Conservation (phyloP, 2,329 filamentous ascomycete species). For the Exophiala sp. region DNA sequence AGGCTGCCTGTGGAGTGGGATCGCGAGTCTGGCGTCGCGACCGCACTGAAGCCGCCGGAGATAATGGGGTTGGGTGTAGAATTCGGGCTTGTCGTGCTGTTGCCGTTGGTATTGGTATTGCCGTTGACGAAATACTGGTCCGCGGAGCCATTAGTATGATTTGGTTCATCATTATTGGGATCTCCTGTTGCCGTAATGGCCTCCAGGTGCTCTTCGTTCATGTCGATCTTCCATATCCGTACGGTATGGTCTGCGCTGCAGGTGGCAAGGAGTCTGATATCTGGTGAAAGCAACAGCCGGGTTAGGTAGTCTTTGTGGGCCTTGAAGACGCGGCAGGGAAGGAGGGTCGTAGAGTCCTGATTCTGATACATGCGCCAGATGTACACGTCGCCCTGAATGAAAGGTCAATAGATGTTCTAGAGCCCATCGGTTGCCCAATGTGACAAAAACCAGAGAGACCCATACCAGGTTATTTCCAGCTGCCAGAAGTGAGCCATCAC, state of each 20-base stretch:
- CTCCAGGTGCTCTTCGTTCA: conserved; percentile 46
- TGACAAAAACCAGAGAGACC: no score
- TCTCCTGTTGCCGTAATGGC: conserved; percentile 13
- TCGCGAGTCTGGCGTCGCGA: conserved; percentile 8
- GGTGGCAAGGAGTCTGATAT: conserved; percentile 89
- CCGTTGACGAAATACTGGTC: background rate
- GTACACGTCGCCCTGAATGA: conserved; percentile 78
- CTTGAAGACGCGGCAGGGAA: conserved; percentile 81
- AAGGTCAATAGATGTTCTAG: background rate
- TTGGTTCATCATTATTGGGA: background rate
- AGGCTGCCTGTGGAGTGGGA: conserved; percentile 13
- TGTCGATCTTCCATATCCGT: conserved; percentile 91
- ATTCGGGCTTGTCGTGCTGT: background rate
- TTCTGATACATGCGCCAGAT: conserved; percentile 90
- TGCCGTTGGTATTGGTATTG: background rate
- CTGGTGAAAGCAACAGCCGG: conserved; percentile 81
- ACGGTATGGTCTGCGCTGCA: conserved; percentile 92
- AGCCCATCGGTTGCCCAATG: no score
- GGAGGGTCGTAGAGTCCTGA: conserved; percentile 72
- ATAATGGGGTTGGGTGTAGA: conserved; percentile 5
- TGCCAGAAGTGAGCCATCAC: conserved; percentile 84
- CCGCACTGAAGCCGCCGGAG: background rate
- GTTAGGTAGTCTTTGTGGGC: conserved; percentile 92
- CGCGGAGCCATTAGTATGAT: background rate
- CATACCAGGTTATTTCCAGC: conserved; percentile 84